Evolutionary conservation across 805 yeast species (phyloP), one percentile per base, ranked within the genome.

Genomic region (Lachancea lanzarotensis): DNA sequence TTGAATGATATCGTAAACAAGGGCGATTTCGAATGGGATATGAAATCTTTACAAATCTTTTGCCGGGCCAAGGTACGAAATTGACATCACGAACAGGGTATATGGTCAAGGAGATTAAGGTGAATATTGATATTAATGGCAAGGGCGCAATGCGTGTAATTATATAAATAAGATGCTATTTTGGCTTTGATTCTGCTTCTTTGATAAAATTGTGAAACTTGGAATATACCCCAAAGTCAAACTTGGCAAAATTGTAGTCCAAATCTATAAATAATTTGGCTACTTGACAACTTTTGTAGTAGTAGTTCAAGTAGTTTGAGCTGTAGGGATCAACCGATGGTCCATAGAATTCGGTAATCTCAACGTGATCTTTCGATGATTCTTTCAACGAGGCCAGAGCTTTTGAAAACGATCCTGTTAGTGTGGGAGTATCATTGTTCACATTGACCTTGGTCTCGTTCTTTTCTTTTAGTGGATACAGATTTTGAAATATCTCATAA

Each of bases 401-500:
- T 18, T 47, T 38, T 5, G 58, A 49, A 33, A 60, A 53, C 6
- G 57, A 47, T 22, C 50, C 51, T 2, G 59, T 52, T 1, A 59
- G 48, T 1, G 57, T 49, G 3, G 65, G 63, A 10, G 55, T 53
- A 26, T 52, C 55, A 17, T 26, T 33, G 26, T 13, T 18, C 4
- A 49, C 47, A 15, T 18, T 34, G 13, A 27, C 3, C 1, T 35
- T 20, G 3, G 17, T 10, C 2, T 12, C 15, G 22, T 18, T 25
- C 16, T 29, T 16, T 43, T 62, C 80, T n/a, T 40, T 12, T 52
- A 84, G 75, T 38, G 96, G 96, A 67, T 88, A 71, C 56, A 82
- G 57, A 39, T 74, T 77, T 63, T 91, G 95, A 66, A 91, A 81
- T 29, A 93, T 66, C 67, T 91, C 98, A 68, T 93, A 91, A 20